Base-by-base conservation (phyloP, 2,329 filamentous ascomycete genomes). In the Falciphora oryzae region DNA sequence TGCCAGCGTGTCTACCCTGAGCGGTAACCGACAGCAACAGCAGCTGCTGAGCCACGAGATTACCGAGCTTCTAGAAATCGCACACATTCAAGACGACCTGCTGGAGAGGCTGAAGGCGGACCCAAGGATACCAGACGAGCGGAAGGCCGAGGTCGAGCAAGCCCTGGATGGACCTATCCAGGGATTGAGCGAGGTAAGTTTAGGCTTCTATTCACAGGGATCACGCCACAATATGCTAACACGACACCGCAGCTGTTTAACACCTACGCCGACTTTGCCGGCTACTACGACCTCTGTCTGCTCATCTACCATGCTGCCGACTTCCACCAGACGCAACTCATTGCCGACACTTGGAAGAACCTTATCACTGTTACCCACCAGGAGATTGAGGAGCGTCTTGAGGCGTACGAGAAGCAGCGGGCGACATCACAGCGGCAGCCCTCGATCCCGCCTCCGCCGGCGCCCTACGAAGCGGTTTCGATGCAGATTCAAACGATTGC, bases 81-180 rank as follows among this genome's bases (percentile, higher is more conserved):
- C 93, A 18, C 94, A 95, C 72, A 95, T 99, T 63, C 95, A 99
- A 75, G 92, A 97, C 73, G 95, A 99, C 71, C 78, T 98, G 57
- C 76, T 98, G 29, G 89, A 93, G 73, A 85, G 92, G 59, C 79
- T 99, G 63, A 86, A 83, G 72, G 83, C 83, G 13, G 95, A 99
- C 68, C 74, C 80, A 1, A 86, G 95, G 58, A 83, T 97, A 53
- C 78, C 82, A 16, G 77, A 81, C 0, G 85, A 89, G 61, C 85
- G 86, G 58, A 86, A 85, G 71, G 77, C 79, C 0, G 84, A 89
- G 65, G 86, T 96, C 29, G 77, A 90, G 65, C 75, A 81, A 59
- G 82, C 85, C 38, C 84, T 97, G 53, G 88, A 96, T 74, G 90
- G 91, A n/a, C 84, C 86, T 61, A 90, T 98, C 61, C 83, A 90